Evolutionary conservation across 805 yeast genomes (phyloP).

Genomic region (Saturnispora mendoncae): DNA sequence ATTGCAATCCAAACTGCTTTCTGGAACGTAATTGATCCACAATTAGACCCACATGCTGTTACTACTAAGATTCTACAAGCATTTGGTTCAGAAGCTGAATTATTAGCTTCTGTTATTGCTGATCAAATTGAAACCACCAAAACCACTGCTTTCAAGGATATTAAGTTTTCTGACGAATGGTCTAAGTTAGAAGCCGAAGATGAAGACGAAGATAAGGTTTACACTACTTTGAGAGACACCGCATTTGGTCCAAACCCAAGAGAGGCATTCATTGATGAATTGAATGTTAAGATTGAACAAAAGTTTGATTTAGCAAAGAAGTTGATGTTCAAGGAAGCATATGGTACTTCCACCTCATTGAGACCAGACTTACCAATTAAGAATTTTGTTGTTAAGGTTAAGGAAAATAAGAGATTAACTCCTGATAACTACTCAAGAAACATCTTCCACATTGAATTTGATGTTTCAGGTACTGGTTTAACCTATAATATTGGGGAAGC

Average conservation of each 20-base stretch:
- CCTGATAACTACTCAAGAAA: constrained; percentile 86
- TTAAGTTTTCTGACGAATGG: constrained; percentile 30
- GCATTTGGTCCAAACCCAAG: constrained; percentile 60
- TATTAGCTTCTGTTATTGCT: constrained; percentile 62
- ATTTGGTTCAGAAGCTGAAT: constrained; percentile 74
- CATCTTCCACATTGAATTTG: constrained; percentile 94
- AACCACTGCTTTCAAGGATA: constrained; percentile 34
- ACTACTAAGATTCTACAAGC: constrained; percentile 74
- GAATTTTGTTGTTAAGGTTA: constrained; percentile 80
- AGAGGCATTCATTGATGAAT: constrained; percentile 36
- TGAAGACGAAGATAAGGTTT: constrained; percentile 34
- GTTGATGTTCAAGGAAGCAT: constrained; percentile 78
- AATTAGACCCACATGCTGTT: constrained; percentile 47
- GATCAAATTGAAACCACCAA: constrained; percentile 53
- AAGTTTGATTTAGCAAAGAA: constrained; percentile 52
- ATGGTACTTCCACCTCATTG: constrained; percentile 42
- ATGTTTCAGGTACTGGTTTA: constrained; percentile 81
- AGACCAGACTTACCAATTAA: constrained; percentile 87
- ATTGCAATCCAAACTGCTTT: constrained; percentile 74
- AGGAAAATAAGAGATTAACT: constrained; percentile 86
- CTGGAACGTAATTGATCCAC: constrained; percentile 65
- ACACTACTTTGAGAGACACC: constrained; percentile 39
- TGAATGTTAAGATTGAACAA: constrained; percentile 29
- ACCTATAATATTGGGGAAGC: constrained; percentile 95
- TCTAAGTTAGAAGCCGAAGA: constrained; percentile 15